Conservation (phyloP, 2,329 filamentous ascomycete species). For the Microcyclospora tardicrescens region DNA sequence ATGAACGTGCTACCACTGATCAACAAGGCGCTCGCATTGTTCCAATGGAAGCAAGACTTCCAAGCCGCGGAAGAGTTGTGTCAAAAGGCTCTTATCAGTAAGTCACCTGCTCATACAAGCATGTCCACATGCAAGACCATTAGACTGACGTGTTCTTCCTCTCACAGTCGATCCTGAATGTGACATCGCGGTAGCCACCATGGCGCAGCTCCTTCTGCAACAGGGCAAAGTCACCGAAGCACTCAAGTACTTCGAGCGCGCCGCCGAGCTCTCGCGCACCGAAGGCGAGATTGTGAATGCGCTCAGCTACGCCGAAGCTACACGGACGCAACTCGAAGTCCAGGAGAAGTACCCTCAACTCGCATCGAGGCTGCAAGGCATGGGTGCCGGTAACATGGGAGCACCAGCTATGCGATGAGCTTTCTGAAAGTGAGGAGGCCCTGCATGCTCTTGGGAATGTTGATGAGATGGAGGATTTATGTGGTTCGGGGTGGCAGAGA, state of each 20-base stretch:
- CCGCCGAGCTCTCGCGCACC: constrained; percentile 84
- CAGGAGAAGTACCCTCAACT: constrained; percentile 43
- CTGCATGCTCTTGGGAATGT: neutral
- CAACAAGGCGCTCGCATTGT: constrained; percentile 93
- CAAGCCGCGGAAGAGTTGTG: constrained; percentile 88
- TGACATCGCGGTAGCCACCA: constrained; percentile 95
- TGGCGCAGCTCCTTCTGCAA: constrained; percentile 93
- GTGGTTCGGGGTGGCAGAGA: neutral
- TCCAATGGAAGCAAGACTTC: constrained; percentile 98
- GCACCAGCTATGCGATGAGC: neutral
- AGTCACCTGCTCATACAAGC: constrained; percentile 23
- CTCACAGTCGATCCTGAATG: constrained; percentile 84
- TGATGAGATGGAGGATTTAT: neutral
- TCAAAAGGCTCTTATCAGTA: constrained; percentile 93
- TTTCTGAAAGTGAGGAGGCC: neutral
- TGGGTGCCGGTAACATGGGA: constrained; percentile 26
- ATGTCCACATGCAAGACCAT: too few relatives aligned
- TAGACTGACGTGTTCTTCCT: constrained; percentile 22
- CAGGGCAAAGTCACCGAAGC: constrained; percentile 95
- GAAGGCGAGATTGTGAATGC: constrained; percentile 95
- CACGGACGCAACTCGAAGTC: constrained; percentile 79
- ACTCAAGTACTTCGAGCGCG: constrained; percentile 91
- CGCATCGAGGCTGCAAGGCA: constrained; percentile 33
- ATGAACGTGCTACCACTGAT: constrained; percentile 98
- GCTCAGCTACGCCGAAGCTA: constrained; percentile 91